These are phyloP conservation scores for Pseudocercospora macadamiae DNA, from an alignment of 2,329 filamentous ascomycete genomes.

Conservation along the genomic window DNA sequence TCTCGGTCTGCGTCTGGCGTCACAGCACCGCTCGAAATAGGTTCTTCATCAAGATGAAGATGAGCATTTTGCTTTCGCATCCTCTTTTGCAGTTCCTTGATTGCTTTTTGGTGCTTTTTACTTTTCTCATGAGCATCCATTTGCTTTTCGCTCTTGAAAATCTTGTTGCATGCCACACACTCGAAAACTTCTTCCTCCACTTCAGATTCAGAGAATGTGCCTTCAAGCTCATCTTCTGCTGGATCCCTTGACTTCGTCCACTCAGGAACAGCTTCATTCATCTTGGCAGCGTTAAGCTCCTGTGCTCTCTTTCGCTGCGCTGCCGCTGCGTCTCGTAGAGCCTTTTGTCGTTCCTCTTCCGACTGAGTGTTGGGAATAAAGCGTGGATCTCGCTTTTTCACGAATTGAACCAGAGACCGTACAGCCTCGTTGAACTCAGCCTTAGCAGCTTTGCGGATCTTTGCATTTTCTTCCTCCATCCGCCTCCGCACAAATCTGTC, in stretches of 20 bases:
- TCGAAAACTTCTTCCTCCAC: constrained; percentile 58
- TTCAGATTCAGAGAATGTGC: constrained; percentile 44
- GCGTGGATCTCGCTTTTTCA: constrained; percentile 86
- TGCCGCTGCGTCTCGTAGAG: constrained; percentile 74
- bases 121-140: constrained; percentile 91
- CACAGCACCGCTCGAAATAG: constrained; percentile 34
- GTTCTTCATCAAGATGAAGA: constrained; percentile 49
- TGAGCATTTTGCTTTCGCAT: constrained; percentile 80
- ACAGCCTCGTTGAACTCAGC: constrained; percentile 94
- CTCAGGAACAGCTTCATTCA: constrained; percentile 67
- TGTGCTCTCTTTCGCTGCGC: constrained; percentile 83
- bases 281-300: constrained; percentile 76
- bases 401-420: constrained; percentile 80
- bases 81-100: constrained; percentile 76
- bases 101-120: constrained; percentile 90
- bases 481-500: constrained; percentile 79
- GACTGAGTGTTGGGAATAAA: constrained; percentile 76
- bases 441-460: constrained; percentile 76
- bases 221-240: constrained; percentile 54
- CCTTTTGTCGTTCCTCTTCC: constrained; percentile 78
- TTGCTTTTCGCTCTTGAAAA: constrained; percentile 88
- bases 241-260: constrained; percentile 70
- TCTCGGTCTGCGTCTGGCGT: constrained; percentile 39
- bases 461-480: constrained; percentile 96
- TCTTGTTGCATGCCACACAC: constrained; percentile 66